phyloP scores from a whole-genome alignment of 2,329 filamentous ascomycete species.

The Arthrobotrys pseudoclavata region DNA sequence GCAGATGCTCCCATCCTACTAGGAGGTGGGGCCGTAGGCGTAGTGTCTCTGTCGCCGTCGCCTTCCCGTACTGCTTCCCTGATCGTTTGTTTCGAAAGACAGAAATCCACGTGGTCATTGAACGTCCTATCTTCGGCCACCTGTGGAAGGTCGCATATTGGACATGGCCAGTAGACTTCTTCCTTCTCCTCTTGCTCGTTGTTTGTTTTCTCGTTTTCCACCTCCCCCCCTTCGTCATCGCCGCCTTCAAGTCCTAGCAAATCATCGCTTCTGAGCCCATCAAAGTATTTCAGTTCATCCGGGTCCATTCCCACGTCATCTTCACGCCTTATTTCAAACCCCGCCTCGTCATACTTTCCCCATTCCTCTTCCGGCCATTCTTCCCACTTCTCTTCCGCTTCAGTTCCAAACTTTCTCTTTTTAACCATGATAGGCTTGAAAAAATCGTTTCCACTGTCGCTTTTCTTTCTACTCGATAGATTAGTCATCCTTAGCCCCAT shows the following conservation, averaged over 20 bases:
- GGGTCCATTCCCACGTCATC: conserved; percentile 74
- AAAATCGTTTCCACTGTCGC: conserved; percentile 83
- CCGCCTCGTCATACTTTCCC: conserved; percentile 60
- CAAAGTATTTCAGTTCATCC: conserved; percentile 64
- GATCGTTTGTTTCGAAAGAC: conserved; percentile 87
- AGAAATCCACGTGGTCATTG: conserved; percentile 93
- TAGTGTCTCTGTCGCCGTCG: conserved; percentile 18
- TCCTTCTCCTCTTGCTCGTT: conserved; percentile 63
- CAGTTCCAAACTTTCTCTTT: conserved; percentile 66
- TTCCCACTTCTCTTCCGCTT: conserved; percentile 73
- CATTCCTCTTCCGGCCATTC: conserved; percentile 78
- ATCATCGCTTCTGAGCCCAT: conserved; percentile 61
- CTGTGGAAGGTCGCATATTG: conserved; percentile 81
- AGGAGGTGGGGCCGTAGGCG: neutral
- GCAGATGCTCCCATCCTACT: neutral
- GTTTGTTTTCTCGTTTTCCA: conserved; percentile 35
- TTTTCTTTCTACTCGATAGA: conserved; percentile 86
- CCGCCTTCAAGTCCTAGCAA: conserved; percentile 42
- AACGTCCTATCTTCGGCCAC: conserved; percentile 80
- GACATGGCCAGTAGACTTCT: conserved; percentile 82
- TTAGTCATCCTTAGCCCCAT: conserved; percentile 92
- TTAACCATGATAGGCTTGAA: conserved; percentile 68
- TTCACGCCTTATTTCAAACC: conserved; percentile 46
- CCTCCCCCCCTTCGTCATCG: conserved; percentile 60
- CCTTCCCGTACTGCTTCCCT: conserved; percentile 79